Evolutionary conservation across 176 grass and related monocot genomes (phyloP).

Genomic region (Neostapfia colusana): DNA sequence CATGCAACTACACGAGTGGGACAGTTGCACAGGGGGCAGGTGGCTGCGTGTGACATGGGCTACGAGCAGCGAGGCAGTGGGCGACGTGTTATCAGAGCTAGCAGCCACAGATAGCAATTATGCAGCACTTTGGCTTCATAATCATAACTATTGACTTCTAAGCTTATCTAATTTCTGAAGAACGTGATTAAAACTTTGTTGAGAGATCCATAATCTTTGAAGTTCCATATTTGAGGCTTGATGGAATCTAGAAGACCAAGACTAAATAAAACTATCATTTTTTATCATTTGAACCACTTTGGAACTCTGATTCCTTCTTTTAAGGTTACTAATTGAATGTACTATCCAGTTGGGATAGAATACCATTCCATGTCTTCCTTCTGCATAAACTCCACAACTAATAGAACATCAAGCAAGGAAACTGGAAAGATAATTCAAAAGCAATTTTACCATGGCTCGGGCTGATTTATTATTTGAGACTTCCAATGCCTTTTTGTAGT

Average conservation of each 20-base stretch:
- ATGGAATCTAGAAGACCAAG: background rate
- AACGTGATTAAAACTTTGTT: slow-evolving; percentile 18
- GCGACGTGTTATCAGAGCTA: background rate
- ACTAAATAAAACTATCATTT: background rate
- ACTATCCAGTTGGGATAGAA: background rate
- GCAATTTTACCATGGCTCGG: slow-evolving; percentile 69
- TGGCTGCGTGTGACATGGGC: background rate
- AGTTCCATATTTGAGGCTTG: background rate
- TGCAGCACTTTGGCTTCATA: background rate
- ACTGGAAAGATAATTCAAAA: slow-evolving; percentile 22
- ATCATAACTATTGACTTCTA: background rate
- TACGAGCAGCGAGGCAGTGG: background rate
- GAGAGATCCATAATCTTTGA: background rate
- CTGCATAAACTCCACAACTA: background rate
- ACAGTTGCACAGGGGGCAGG: background rate
- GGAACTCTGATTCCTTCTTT: background rate
- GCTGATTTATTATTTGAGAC: slow-evolving; percentile 89
- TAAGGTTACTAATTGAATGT: background rate
- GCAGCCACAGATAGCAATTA: background rate
- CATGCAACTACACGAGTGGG: background rate
- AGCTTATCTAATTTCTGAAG: background rate
- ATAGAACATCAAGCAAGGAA: slow-evolving; percentile 10
- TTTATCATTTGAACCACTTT: background rate
- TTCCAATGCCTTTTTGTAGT: slow-evolving; percentile 93
- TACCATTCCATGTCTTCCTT: background rate